Percentiles rank a stretch among this genome's conserved stretches.
Evolutionary conservation across 2,329 filamentous ascomycete genomes (phyloP).

Genomic region (Metarhizium brunneum): DNA sequence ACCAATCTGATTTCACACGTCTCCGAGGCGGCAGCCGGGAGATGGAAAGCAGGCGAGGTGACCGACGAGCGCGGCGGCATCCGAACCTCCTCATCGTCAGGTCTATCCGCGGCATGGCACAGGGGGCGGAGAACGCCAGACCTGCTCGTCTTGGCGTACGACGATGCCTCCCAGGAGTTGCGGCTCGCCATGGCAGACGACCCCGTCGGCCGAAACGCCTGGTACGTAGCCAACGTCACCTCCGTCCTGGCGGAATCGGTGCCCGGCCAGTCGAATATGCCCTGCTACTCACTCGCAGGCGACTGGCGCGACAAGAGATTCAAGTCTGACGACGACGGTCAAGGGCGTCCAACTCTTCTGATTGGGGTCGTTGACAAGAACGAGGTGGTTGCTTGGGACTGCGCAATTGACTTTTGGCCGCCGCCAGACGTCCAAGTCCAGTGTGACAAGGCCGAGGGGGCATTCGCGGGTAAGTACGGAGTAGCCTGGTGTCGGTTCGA

Average conservation of each 20-base stretch:
- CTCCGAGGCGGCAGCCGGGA: constrained; percentile 6
- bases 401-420: constrained; percentile 9
- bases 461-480: constrained; percentile 10
- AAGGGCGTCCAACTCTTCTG: constrained; percentile 5
- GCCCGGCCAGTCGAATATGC: constrained; percentile 7
- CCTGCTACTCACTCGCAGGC: constrained; percentile 12
- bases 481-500: not conserved
- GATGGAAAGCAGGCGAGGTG: constrained; percentile 10
- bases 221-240: constrained; percentile 8
- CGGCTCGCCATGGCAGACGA: constrained; percentile 10
- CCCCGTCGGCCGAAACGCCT: constrained; percentile 6
- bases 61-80: constrained; percentile 1
- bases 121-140: constrained; percentile 4
- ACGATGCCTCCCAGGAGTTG: constrained; percentile 8
- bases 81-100: constrained; percentile 4
- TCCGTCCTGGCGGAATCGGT: constrained; percentile 4
- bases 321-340: not conserved
- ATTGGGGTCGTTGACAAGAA: constrained; percentile 10
- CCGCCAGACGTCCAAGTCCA: constrained; percentile 6
- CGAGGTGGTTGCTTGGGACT: constrained; percentile 11
- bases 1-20: constrained; percentile 9
- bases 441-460: constrained; percentile 8
- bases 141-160: constrained; percentile 11
- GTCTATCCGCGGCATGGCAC: constrained; percentile 13
- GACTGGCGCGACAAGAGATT: constrained; percentile 7